Evolutionary conservation across 2,329 filamentous ascomycete genomes (phyloP), one percentile per base, ranked within the genome.

Genomic region (Paracamarosporium sp.): DNA sequence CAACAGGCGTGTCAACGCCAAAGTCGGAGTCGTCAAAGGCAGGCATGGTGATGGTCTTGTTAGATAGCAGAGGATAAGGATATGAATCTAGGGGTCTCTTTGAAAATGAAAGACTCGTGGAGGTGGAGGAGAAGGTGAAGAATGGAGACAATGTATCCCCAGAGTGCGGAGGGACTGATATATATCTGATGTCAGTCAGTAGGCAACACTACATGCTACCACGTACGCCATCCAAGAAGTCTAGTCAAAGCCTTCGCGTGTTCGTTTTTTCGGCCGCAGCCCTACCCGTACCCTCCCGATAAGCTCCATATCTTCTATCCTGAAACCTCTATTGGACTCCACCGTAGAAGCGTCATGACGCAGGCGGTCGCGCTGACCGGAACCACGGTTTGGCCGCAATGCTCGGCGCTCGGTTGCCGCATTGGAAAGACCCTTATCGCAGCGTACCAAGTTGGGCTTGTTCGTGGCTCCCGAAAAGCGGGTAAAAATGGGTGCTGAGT

Each of bases 1-100:
- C 43, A 33, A 69, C 55, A 24, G 66, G 60, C 12, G 77, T 62
- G 30, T 82, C 73, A 40, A 79, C 78, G 54, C 73, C 79, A 61
- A 86, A 80, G 65, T 87, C 85, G 61, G 80, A 76, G 62, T 88
- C 85, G 61, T 88, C 85, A 69, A 84, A 85, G 64, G 80, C 78
- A 79, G 86, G 81, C 86, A 89, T 88, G 36, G 22, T 51, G 48
- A 33, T 33, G 5, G 33, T 31, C 15, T 51, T 28, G 36, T 60
- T 30, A 69, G 66, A 33, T 53, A 28, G 20, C 20, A 28, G 20
- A 13, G 12, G 44, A 47, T 33, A 31, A 15, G 25, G 40, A 11
- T 25, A 20, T 41, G 30, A 13, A 17, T 17, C 41, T 3, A 24
- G n/a, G 22, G 4, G 27, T 31, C 13, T 27, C 25, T 27, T 22